These are phyloP conservation scores for Lactarius hatsudake DNA, from an alignment of 768 basidiomycete species.

Conservation along the genomic window DNA sequence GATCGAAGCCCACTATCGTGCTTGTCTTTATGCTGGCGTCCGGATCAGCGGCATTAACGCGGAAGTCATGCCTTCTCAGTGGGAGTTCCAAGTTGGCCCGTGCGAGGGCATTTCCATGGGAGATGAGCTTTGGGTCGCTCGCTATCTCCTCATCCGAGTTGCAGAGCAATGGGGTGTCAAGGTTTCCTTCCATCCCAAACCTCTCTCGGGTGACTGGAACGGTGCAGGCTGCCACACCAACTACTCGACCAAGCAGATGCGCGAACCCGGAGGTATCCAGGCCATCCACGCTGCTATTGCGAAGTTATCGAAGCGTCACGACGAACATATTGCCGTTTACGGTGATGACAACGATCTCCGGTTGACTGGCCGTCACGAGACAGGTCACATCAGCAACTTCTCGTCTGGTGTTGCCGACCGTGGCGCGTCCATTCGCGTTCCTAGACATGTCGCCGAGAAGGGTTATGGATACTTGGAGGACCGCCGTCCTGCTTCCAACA, in stretches of 20 bases:
- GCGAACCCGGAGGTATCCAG: conserved; percentile 92
- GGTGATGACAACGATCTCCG: conserved; percentile 97
- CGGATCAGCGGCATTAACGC: conserved; percentile 99
- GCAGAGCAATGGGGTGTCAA: conserved; percentile 98
- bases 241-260: conserved; percentile 93
- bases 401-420: conserved; percentile 96
- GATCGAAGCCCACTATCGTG: conserved; percentile 98
- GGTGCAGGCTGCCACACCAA: conserved; percentile 99
- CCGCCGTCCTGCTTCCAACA: conserved; percentile 96
- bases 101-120: conserved; percentile 98
- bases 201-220: conserved; percentile 97
- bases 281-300: conserved; percentile 88
- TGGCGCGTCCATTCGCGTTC: conserved; percentile 95
- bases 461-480: conserved; percentile 97
- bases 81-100: conserved; percentile 99
- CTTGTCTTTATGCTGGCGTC: conserved; percentile 91
- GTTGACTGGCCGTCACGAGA: conserved; percentile 96
- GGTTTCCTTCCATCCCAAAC: conserved; percentile 99
- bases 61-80: conserved; percentile 99
- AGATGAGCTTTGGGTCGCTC: conserved; percentile 99
- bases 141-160: conserved; percentile 91
- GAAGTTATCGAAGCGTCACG: conserved; percentile 87
- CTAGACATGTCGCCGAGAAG: conserved; percentile 87
- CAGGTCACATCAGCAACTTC: conserved; percentile 88
- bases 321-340: conserved; percentile 95